Evolutionary conservation across 2,329 filamentous ascomycete species (phyloP), one percentile per base, ranked within the genome.

Genomic region (Karstenula rhodostoma): DNA sequence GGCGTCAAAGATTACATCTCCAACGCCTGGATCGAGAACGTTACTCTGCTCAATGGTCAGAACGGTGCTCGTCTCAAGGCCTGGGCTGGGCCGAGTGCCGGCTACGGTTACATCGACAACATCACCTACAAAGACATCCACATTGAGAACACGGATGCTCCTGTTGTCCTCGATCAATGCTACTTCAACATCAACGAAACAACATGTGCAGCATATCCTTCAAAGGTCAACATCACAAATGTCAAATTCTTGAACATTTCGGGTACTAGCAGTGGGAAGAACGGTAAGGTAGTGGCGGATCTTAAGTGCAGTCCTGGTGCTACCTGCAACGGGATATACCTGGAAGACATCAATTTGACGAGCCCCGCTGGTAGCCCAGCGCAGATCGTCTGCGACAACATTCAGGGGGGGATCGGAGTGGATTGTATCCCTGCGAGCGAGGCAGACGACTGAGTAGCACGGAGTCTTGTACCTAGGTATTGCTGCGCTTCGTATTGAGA

Each of bases 51-150:
- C 48, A 83, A 83, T 58, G 80, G 80, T 29, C 68, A 83, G 65
- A 84, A 85, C 42, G 85, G 85, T 2, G 86, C 86, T 0, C 82
- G 86, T 4, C 81, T 89, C 47, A 89, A 89, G 77, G 81, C 83
- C 2, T 89, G 87, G 86, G 87, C 86, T 0, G 86, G 87, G 0
- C 76, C 80, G 1, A 76, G 83, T 47, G 83, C 84, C 0, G 87
- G 87, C 2, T 87, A 87, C 60, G 87, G 87, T 9, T 87, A 83
- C 57, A 85, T 89, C 63, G 81, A 85, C 65, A 89, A 89, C 69
- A 80, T 89, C 50, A 89, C 87, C 1, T 89, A 87, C 75, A 81
- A 85, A 72, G 85, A 88, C 73, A 84, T 89, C 65, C 84, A 82
- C 73, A 81, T 86, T 43, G 85, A 84, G 22, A 85, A 86, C 63